Percentiles rank a stretch among this genome's conserved stretches.
Conservation (phyloP, 106 monocot genomes). For the Dendrobium huoshanense region DNA sequence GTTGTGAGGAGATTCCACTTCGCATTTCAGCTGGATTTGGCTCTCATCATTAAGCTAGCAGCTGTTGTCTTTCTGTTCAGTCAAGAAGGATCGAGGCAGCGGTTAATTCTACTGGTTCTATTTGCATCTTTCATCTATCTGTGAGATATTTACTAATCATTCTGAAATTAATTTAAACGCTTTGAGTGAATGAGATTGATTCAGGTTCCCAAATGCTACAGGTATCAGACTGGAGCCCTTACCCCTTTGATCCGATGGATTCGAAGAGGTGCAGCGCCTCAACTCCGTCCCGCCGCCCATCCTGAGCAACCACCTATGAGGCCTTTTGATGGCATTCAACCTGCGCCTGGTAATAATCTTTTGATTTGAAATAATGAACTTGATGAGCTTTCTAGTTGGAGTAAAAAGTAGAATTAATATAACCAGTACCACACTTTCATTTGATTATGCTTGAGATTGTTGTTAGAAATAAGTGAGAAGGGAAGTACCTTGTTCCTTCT, state of each 20-base stretch:
- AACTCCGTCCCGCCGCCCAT: slow-evolving; percentile 22
- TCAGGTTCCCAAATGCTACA: slow-evolving; percentile 18
- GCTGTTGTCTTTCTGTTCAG: slow-evolving; percentile 74
- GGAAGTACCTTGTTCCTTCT: too few relatives aligned
- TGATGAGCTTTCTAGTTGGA: not conserved
- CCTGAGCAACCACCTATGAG: slow-evolving; percentile 6
- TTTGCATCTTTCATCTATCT: slow-evolving; percentile 75
- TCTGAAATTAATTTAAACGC: not conserved
- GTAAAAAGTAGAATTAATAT: not conserved
- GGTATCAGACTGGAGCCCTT: slow-evolving; percentile 90
- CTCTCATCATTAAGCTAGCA: slow-evolving; percentile 75
- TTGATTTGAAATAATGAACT: not conserved
- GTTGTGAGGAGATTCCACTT: slow-evolving; percentile 85
- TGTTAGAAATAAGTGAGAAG: not conserved
- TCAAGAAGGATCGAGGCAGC: slow-evolving; percentile 87
- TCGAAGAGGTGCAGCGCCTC: slow-evolving; percentile 36
- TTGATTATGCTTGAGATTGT: not conserved
- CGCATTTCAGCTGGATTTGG: slow-evolving; percentile 74
- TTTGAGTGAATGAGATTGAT: not conserved
- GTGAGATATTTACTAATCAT: slow-evolving; percentile 30
- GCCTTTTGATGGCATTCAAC: slow-evolving; percentile 30
- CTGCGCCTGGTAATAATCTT: slow-evolving; percentile 25
- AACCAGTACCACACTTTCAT: not conserved
- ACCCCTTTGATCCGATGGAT: slow-evolving; percentile 65
- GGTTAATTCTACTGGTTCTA: slow-evolving; percentile 56